Conservation (phyloP, 2,329 filamentous ascomycete genomes). For the Trichophyton equinum region DNA sequence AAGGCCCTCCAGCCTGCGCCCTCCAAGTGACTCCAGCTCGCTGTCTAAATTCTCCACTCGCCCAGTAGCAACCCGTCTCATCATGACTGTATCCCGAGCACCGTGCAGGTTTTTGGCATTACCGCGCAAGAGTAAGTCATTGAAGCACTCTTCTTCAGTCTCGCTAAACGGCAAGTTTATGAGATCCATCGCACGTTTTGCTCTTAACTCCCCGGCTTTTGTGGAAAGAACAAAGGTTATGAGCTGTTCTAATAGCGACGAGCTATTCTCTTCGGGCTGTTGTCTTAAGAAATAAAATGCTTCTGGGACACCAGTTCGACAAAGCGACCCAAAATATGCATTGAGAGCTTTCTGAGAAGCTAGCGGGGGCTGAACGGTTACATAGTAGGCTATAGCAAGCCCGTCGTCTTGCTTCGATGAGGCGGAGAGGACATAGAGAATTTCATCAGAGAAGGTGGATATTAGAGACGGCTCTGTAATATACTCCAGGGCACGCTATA, state of each 20-base stretch:
- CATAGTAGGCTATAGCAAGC: slow-evolving; percentile 65
- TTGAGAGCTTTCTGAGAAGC: slow-evolving; percentile 49
- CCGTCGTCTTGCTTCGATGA: slow-evolving; percentile 47
- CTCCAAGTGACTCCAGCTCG: slow-evolving; percentile 28
- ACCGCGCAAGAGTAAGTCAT: slow-evolving; percentile 52
- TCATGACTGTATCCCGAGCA: slow-evolving; percentile 60
- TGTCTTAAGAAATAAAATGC: slow-evolving; percentile 61
- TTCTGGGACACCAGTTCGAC: slow-evolving; percentile 54
- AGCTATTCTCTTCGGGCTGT: slow-evolving; percentile 49
- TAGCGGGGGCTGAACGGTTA: slow-evolving; percentile 62
- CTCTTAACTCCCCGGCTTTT: slow-evolving; percentile 28
- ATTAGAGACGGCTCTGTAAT: slow-evolving; percentile 68
- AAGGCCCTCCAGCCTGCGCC: slow-evolving; percentile 38
- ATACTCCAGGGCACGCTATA: slow-evolving; percentile 55
- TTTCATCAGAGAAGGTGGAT: slow-evolving; percentile 73
- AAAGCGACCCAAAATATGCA: slow-evolving; percentile 57
- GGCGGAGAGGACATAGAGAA: slow-evolving; percentile 56
- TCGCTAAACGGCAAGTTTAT: slow-evolving; percentile 59
- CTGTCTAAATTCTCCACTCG: slow-evolving; percentile 28
- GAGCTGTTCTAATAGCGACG: slow-evolving; percentile 54
- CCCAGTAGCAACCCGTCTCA: slow-evolving; percentile 59
- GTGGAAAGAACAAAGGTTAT: slow-evolving; percentile 45
- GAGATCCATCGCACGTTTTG: slow-evolving; percentile 53
- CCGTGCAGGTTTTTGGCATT: slow-evolving; percentile 52
- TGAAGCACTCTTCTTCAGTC: slow-evolving; percentile 62